Conservation (phyloP, 495 filamentous ascomycete genomes). For the Emericellopsis terricola region DNA sequence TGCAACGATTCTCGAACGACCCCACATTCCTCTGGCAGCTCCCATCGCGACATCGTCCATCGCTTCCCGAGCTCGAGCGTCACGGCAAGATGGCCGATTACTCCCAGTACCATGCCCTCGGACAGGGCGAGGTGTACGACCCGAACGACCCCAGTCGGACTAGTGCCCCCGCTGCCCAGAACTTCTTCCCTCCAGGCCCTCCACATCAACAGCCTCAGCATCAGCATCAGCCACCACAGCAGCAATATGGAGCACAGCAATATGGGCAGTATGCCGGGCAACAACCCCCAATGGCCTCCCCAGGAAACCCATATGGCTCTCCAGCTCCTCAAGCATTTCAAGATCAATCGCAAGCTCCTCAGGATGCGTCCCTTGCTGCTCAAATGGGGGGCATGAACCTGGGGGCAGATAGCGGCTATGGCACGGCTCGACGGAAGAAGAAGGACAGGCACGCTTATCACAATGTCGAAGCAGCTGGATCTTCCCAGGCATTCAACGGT, state of each 20-base stretch:
- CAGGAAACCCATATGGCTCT: conserved; percentile 12
- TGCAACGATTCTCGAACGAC: background rate
- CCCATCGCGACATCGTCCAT: background rate
- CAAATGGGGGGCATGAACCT: conserved; percentile 78
- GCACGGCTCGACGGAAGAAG: conserved; percentile 54
- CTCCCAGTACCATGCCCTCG: conserved; percentile 59
- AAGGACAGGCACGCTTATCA: conserved; percentile 91
- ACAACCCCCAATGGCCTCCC: conserved; percentile 11
- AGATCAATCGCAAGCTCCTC: conserved; percentile 6
- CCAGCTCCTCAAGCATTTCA: conserved; percentile 9
- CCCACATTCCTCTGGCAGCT: background rate
- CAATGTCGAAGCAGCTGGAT: conserved; percentile 50
- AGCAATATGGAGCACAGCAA: conserved; percentile 17
- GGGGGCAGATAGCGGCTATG: conserved; percentile 33
- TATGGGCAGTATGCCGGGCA: background rate
- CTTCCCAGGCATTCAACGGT: conserved; percentile 47
- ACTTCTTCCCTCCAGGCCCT: conserved; percentile 32
- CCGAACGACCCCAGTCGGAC: conserved; percentile 41
- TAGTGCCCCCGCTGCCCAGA: conserved; percentile 37
- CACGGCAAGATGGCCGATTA: conserved; percentile 46
- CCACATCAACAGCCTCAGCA: conserved; percentile 35
- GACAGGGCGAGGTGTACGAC: conserved; percentile 39
- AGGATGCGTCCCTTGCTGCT: conserved; percentile 47
- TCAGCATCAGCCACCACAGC: conserved; percentile 13
- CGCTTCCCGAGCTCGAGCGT: background rate